Conservation (phyloP, 192 early-diverging fungal genomes). For the Backusella tuberculispora region DNA sequence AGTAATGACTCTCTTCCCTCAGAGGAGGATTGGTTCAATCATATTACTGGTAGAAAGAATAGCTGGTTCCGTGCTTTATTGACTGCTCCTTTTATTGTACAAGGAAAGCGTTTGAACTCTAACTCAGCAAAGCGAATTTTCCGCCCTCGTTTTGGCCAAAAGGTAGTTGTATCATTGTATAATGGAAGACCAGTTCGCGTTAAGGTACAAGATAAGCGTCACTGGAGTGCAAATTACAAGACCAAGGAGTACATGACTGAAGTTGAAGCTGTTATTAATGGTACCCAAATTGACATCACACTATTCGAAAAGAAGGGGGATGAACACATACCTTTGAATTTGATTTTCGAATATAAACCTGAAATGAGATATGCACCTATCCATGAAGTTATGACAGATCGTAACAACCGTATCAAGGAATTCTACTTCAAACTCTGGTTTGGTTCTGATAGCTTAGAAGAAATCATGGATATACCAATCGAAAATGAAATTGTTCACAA, state of each 20-base stretch:
- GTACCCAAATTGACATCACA: conserved; percentile 58
- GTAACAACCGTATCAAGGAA: conserved; percentile 81
- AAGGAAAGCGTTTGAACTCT: conserved; percentile 68
- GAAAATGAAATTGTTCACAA: conserved; percentile 67
- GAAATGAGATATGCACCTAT: conserved; percentile 80
- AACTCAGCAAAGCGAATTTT: conserved; percentile 68
- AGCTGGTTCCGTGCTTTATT: conserved; percentile 88
- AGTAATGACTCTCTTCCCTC: conserved; percentile 56
- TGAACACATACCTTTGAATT: conserved; percentile 72
- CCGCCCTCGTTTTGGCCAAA: conserved; percentile 65
- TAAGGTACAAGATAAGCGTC: conserved; percentile 55
- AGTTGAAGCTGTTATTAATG: conserved; percentile 52
- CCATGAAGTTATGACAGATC: conserved; percentile 85
- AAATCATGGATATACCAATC: conserved; percentile 58
- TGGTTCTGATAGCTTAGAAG: conserved; percentile 52
- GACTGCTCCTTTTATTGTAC: conserved; percentile 75
- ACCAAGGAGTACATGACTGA: conserved; percentile 50
- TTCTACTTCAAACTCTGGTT: conserved; percentile 92
- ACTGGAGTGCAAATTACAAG: conserved; percentile 57
- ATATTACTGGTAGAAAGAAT: conserved; percentile 70
- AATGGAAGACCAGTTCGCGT: conserved; percentile 46
- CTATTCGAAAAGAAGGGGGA: conserved; percentile 69
- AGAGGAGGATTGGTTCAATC: conserved; percentile 69
- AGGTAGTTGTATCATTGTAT: conserved; percentile 43
- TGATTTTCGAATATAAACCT: conserved; percentile 84